A percentile compares a stretch with the other conserved stretches of the same genome.
Evolutionary conservation across 495 filamentous ascomycete species (phyloP).

Genomic region (Diplogelasinospora grovesii): DNA sequence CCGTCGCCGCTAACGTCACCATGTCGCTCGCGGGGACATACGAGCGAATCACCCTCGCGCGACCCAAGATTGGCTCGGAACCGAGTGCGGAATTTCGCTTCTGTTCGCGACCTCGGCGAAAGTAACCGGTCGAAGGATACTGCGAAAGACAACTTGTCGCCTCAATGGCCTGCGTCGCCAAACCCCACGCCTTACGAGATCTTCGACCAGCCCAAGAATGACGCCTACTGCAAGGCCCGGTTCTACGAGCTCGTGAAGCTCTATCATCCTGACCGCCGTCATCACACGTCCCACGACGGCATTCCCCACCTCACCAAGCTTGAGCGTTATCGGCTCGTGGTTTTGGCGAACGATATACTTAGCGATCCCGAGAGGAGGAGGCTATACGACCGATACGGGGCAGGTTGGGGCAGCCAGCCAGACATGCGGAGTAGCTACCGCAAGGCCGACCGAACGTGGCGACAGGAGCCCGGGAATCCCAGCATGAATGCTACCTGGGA

Average conservation of each 20-base stretch:
- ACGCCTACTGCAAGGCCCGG: constrained; percentile 70
- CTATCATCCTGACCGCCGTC: constrained; percentile 82
- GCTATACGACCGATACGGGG: constrained; percentile 74
- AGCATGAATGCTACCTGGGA: constrained; percentile 92
- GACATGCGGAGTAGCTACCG: constrained; percentile 32
- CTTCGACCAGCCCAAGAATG: constrained; percentile 53
- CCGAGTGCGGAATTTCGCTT: constrained; percentile 13
- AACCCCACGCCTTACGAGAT: constrained; percentile 89
- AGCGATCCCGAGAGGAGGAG: constrained; percentile 69
- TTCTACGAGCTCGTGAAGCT: constrained; percentile 91
- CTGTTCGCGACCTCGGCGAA: constrained; percentile 14
- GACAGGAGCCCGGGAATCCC: constrained; percentile 47
- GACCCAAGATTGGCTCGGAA: not conserved
- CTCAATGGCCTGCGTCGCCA: constrained; percentile 32
- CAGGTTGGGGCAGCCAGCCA: constrained; percentile 62
- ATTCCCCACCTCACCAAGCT: constrained; percentile 54
- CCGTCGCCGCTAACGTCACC: constrained; percentile 25
- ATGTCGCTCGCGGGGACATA: constrained; percentile 11
- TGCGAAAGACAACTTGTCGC: constrained; percentile 24
- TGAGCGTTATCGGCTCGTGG: constrained; percentile 81
- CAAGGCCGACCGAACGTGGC: constrained; percentile 40
- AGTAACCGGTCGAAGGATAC: not conserved
- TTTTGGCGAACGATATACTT: constrained; percentile 85
- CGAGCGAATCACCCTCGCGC: not conserved
- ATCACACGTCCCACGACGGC: constrained; percentile 35